A percentile compares a stretch with the other conserved stretches of the same genome.
These are phyloP conservation scores for Beverwykella pulmonaria DNA, from an alignment of 495 filamentous ascomycete species.

Conservation along the genomic window DNA sequence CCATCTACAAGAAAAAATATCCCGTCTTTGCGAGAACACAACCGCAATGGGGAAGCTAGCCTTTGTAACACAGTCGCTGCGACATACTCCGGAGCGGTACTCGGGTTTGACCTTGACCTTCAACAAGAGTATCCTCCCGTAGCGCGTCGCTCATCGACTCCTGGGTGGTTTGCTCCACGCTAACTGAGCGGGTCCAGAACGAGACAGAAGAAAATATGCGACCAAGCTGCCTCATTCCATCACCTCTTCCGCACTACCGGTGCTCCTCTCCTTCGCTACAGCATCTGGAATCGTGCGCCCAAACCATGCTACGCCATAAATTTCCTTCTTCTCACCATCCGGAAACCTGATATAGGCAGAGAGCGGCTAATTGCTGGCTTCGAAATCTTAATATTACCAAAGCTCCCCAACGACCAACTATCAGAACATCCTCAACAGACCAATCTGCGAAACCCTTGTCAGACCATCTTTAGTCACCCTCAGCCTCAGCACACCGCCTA, in stretches of 20 bases:
- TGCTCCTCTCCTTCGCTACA: slow-evolving; percentile 34
- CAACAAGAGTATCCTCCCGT: slow-evolving; percentile 10
- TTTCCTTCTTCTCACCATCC: slow-evolving; percentile 33
- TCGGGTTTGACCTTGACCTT: slow-evolving; percentile 33
- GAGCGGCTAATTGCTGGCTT: neutral
- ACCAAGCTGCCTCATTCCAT: slow-evolving; percentile 13
- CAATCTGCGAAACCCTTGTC: neutral
- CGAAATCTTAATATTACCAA: neutral
- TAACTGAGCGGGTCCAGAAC: neutral
- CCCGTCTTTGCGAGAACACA: slow-evolving; percentile 25
- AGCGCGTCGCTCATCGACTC: slow-evolving; percentile 5
- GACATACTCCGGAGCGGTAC: slow-evolving; percentile 23
- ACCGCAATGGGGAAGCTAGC: slow-evolving; percentile 19
- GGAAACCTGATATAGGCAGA: slow-evolving; percentile 29
- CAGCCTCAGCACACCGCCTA: slow-evolving; percentile 14
- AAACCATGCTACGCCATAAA: slow-evolving; percentile 12
- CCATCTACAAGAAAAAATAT: slow-evolving; percentile 16
- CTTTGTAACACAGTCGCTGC: slow-evolving; percentile 24
- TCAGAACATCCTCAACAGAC: neutral
- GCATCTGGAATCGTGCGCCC: slow-evolving; percentile 26
- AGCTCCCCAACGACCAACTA: neutral
- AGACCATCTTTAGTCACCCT: slow-evolving; percentile 16
- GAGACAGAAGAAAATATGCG: neutral
- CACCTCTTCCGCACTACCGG: slow-evolving; percentile 32
- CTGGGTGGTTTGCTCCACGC: slow-evolving; percentile 2